These are phyloP conservation scores for Termitomyces titanicus DNA, from an alignment of 768 basidiomycete species.

Conservation along the genomic window DNA sequence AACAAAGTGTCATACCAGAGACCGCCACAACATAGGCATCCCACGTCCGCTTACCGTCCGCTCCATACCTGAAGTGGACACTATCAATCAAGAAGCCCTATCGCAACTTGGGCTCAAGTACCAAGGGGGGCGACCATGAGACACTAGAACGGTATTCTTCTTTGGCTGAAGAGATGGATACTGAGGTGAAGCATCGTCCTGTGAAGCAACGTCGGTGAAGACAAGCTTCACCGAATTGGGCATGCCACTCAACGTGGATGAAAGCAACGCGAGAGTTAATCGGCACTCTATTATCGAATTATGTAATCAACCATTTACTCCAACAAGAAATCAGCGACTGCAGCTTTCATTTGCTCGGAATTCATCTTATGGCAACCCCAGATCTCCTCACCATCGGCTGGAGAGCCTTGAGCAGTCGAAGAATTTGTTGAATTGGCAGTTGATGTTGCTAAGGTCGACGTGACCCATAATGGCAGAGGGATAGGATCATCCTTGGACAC, in stretches of 20 bases:
- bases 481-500: conserved; percentile 10
- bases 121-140: conserved; percentile 87
- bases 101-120: conserved; percentile 21
- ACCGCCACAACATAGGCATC: conserved; percentile 85
- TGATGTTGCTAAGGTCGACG: conserved; percentile 12
- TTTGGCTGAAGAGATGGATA: conserved; percentile 37
- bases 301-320: conserved; percentile 16
- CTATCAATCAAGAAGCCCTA: conserved; percentile 5
- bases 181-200: conserved; percentile 5
- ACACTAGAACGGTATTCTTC: conserved; percentile 78
- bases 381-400: conserved; percentile 20
- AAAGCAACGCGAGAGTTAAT: not conserved
- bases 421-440: not conserved
- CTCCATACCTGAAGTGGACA: conserved; percentile 59
- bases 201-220: conserved; percentile 8
- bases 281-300: not conserved
- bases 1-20: conserved; percentile 52
- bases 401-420: not conserved
- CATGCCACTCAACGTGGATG: conserved; percentile 14
- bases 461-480: conserved; percentile 34
- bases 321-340: conserved; percentile 39
- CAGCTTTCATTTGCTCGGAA: conserved; percentile 27
- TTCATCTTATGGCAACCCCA: conserved; percentile 27
- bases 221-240: conserved; percentile 16
- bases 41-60: conserved; percentile 63